These are phyloP conservation scores for Pichia cactophila DNA, from an alignment of 1,139 yeast genomes.

Conservation along the genomic window DNA sequence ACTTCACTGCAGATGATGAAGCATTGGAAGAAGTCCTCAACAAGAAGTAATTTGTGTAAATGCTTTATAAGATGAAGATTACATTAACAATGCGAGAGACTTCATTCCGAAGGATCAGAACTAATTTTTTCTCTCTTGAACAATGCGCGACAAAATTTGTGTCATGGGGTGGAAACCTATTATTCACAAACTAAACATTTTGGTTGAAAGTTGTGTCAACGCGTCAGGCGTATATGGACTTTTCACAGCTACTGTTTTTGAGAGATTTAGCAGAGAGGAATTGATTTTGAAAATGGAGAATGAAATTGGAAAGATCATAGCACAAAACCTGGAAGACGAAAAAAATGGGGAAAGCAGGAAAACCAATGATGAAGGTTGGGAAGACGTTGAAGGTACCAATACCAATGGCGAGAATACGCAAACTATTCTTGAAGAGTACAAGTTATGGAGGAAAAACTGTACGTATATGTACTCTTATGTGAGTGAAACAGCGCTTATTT, in stretches of 20 bases:
- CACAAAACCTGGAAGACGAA: not conserved
- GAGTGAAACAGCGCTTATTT: constrained; percentile 66
- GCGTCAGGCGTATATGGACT: too few species aligned
- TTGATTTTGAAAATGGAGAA: not conserved
- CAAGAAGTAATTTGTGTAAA: not conserved
- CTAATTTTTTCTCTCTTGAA: too few species aligned
- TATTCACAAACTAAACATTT: too few species aligned
- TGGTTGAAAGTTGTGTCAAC: too few species aligned
- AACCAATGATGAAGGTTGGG: not conserved
- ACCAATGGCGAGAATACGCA: constrained; percentile 29
- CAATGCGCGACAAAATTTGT: too few species aligned
- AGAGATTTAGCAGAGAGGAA: too few species aligned
- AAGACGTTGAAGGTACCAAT: constrained; percentile 1
- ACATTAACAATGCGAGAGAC: too few species aligned
- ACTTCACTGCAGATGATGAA: constrained; percentile 27
- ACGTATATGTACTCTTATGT: constrained; percentile 76
- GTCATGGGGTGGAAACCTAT: too few species aligned
- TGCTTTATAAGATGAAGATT: not conserved
- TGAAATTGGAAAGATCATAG: constrained; percentile 2
- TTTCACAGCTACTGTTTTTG: too few species aligned
- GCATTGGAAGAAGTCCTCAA: constrained; percentile 35
- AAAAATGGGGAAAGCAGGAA: not conserved
- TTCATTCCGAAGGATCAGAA: too few species aligned
- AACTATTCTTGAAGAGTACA: constrained; percentile 60
- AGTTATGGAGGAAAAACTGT: constrained; percentile 72